Base-by-base conservation (phyloP, 768 basidiomycete genomes). In the Hortiboletus campestris region DNA sequence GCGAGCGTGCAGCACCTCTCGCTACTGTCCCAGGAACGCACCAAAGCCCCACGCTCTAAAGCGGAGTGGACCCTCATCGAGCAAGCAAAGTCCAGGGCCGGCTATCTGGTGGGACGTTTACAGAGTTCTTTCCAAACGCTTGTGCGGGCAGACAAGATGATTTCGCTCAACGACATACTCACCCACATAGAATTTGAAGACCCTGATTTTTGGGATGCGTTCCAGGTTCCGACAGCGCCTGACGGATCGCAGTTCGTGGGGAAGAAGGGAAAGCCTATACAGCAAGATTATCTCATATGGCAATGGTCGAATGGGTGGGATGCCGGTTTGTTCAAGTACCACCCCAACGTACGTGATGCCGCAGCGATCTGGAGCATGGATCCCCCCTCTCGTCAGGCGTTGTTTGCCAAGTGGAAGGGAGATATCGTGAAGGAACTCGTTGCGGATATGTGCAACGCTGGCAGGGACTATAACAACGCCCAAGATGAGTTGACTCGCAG, bases 141-240 rank as follows among this genome's bases (percentile, higher is more conserved):
- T 48, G 49, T 38, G 29, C 41, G 55, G 0, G 64, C 62, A 8
- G 60, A 63, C 16, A 36, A 16, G 13, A 25, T 45, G 0, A 50
- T 73, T 9, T 34, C 45, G 2, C n/a, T 58, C 8, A 31, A 56
- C 6, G 73, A 77, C 47, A 61, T 84, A 16, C 60, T 84, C 35
- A 68, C 65, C 12, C 65, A 80, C 59, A 67, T 86, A 0, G 81
- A 86, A 60, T 85, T 84, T 35, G 77, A 82, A 31, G 74, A 81
- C 2, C 57, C 68, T 0, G 72, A 73, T 0, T 85, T 63, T 59
- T 78, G 66, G 57, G 69, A 72, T 1, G 79, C 84, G 11, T 76
- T 86, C 65, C 60, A 51, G 7, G 64, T 84, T 39, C 76, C 85
- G 11, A n/a, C 51, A n/a, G 42, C 61, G 3, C 42, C 62, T 0